A percentile compares a stretch with the other conserved stretches of the same genome.
These are phyloP conservation scores for Exobasidium cylindrosporum DNA, from an alignment of 1,284 basidiomycete genomes.

Conservation along the genomic window DNA sequence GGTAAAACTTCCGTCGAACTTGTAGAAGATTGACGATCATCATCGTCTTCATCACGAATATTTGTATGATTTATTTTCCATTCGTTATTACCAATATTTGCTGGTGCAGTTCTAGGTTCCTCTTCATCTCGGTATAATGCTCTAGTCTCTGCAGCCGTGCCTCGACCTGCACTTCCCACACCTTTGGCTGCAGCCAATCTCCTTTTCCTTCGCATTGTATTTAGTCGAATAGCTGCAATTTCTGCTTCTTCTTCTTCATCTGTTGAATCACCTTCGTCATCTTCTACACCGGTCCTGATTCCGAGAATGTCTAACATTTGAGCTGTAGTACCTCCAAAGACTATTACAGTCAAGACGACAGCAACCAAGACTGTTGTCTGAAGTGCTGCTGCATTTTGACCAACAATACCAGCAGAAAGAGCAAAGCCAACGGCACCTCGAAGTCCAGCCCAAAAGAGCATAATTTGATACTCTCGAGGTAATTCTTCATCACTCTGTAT, in stretches of 20 bases:
- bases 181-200: neutral
- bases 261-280: slow-evolving; percentile 78
- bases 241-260: slow-evolving; percentile 68
- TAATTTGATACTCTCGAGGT: slow-evolving; percentile 52
- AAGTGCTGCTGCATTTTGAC: slow-evolving; percentile 82
- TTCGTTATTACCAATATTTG: neutral
- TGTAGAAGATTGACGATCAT: slow-evolving; percentile 5
- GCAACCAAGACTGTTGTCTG: slow-evolving; percentile 92
- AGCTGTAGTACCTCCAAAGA: slow-evolving; percentile 94
- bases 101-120: neutral
- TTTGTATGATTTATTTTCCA: neutral
- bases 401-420: slow-evolving; percentile 89
- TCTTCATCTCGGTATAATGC: slow-evolving; percentile 5
- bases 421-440: slow-evolving; percentile 96
- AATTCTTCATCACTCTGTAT: slow-evolving; percentile 34
- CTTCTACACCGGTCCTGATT: slow-evolving; percentile 80
- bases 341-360: slow-evolving; percentile 88
- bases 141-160: slow-evolving; percentile 1
- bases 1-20: slow-evolving; percentile 16
- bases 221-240: slow-evolving; percentile 1
- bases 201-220: slow-evolving; percentile 5
- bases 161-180: neutral
- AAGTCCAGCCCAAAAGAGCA: slow-evolving; percentile 96
- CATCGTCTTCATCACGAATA: slow-evolving; percentile 13
- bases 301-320: slow-evolving; percentile 97